Evolutionary conservation across 1,139 yeast genomes (phyloP).

Genomic region (Yamadazyma dushanensis): DNA sequence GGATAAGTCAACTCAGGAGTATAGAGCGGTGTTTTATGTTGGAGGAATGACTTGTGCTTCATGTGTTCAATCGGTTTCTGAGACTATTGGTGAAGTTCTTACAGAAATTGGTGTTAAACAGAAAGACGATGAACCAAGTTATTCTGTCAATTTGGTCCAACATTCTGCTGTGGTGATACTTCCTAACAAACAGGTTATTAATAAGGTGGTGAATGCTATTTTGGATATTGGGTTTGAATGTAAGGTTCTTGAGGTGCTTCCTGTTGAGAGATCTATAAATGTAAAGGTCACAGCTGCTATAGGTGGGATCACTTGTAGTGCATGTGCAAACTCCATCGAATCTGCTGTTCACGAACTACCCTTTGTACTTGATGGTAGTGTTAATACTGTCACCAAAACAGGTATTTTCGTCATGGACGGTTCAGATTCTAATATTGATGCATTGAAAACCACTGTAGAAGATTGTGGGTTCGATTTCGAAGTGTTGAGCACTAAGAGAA

Average conservation of each 20-base stretch:
- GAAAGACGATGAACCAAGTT: slow-evolving; percentile 25
- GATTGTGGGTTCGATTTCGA: slow-evolving; percentile 69
- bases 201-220: slow-evolving; percentile 45
- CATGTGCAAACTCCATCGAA: slow-evolving; percentile 61
- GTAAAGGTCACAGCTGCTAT: slow-evolving; percentile 59
- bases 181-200: slow-evolving; percentile 54
- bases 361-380: slow-evolving; percentile 52
- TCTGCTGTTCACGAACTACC: slow-evolving; percentile 51
- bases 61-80: slow-evolving; percentile 51
- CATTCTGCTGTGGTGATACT: slow-evolving; percentile 47
- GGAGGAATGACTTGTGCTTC: slow-evolving; percentile 70
- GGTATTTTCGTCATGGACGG: slow-evolving; percentile 59
- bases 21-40: slow-evolving; percentile 53
- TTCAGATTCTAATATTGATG: slow-evolving; percentile 27
- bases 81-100: slow-evolving; percentile 40
- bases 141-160: slow-evolving; percentile 42
- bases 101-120: slow-evolving; percentile 7
- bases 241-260: slow-evolving; percentile 57
- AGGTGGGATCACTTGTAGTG: slow-evolving; percentile 76
- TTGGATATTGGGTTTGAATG: slow-evolving; percentile 60
- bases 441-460: slow-evolving; percentile 52
- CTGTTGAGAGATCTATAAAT: slow-evolving; percentile 49
- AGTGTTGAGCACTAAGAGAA: slow-evolving; percentile 34
- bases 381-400: slow-evolving; percentile 59
- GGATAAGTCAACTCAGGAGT: slow-evolving; percentile 28